Evolutionary conservation across 2,329 filamentous ascomycete species (phyloP).

Genomic region (Hymenoscyphus salicellus): DNA sequence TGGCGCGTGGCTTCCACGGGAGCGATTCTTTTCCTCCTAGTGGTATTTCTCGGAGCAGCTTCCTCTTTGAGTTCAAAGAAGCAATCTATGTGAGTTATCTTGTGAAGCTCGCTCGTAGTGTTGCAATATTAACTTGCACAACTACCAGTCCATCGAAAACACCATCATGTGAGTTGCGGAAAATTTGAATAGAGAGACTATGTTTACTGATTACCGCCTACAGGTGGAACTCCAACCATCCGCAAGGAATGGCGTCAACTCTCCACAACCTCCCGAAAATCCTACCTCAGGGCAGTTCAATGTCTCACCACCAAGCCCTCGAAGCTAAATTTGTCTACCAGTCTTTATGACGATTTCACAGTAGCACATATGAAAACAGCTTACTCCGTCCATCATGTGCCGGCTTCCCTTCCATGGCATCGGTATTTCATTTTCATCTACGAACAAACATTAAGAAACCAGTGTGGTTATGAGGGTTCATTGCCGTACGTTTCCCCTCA

Average conservation of each 20-base stretch:
- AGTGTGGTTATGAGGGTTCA: slow-evolving; percentile 5
- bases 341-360: not conserved
- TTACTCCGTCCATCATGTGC: slow-evolving; percentile 27
- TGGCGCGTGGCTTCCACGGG: not conserved
- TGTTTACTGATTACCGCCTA: not conserved
- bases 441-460: slow-evolving; percentile 27
- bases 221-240: not conserved
- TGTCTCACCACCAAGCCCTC: not conserved
- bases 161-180: not conserved
- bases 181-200: not conserved
- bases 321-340: not conserved
- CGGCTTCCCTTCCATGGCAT: slow-evolving; percentile 39
- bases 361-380: not conserved
- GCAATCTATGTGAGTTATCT: not conserved
- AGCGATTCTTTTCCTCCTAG: not conserved
- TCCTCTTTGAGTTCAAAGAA: not conserved
- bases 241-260: not conserved
- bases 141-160: not conserved
- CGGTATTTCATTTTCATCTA: slow-evolving; percentile 38
- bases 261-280: not conserved
- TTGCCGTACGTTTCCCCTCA: not conserved
- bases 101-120: not conserved
- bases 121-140: not conserved
- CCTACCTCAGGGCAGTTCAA: not conserved
- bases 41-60: not conserved